Evolutionary conservation across 371 early-diverging fungal genomes (phyloP), one percentile per base, ranked within the genome.

Genomic region (Mucor racemosus): DNA sequence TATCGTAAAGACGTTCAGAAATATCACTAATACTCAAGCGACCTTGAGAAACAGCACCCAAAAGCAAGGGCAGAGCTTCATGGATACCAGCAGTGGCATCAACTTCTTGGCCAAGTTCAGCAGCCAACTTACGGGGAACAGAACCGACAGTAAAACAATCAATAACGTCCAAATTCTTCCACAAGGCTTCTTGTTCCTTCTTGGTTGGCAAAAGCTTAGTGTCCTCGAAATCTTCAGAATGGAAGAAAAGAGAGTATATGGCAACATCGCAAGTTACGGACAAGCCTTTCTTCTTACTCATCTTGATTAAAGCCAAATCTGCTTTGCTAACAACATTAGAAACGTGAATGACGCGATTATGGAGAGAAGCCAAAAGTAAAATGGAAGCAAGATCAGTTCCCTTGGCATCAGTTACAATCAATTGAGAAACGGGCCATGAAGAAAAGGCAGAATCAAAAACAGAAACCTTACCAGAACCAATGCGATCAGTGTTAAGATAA

Each of bases 231-330:
- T 93, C 82, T 53, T 80, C 83, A 7, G 76, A 74, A 26, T 82
- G 74, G 58, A 92, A 82, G 84, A 96, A 96, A 53, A 97, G 80
- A 15, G 91, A 76, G 69, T 92, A 90, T 26, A 95, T 84, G 33
- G 87, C 76, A 11, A 95, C 95, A 74, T 97, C 98, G 79, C 96
- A 98, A n/a, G 96, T 95, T 36, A 96, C 94, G 33, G 81, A 73
- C 31, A 95, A 82, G 17, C 94, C 95, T 75, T 92, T 92, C 58
- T 93, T 89, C 85, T 96, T 97, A 69, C 89, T 88, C 76, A 96
- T 84, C n/a, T 84, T 81, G 55, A 98, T 92, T 74, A 97, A 78
- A 6, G 84, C 88, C 67, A 98, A 81, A 68, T 97, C 97, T 21
- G 89, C 92, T 60, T 81, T 78, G 67, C 83, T 88, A 48, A 81